Percentiles rank a stretch among this genome's conserved stretches.
Conservation (phyloP, 768 basidiomycete genomes). For the Podaxis sp. region DNA sequence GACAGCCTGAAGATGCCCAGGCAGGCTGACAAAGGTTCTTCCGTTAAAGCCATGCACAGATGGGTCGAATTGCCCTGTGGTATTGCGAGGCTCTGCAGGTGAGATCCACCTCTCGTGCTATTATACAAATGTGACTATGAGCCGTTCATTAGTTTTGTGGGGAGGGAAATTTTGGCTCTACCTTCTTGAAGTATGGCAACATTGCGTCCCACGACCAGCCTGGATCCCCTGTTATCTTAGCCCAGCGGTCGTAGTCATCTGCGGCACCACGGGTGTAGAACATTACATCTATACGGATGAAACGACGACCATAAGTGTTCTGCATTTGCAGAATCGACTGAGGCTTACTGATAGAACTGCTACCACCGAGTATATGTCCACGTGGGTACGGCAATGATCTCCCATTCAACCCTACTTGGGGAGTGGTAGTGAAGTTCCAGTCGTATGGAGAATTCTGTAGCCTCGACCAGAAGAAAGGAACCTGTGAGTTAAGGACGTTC, state of each 20-base stretch:
- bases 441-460: conserved; percentile 22
- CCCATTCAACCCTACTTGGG: conserved; percentile 24
- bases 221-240: conserved; percentile 27
- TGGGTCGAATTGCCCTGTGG: conserved; percentile 36
- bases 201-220: conserved; percentile 36
- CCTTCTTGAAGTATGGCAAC: conserved; percentile 30
- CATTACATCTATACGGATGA: conserved; percentile 26
- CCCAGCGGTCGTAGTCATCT: conserved; percentile 28
- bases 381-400: conserved; percentile 21
- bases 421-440: conserved; percentile 31
- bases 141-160: not conserved
- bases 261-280: conserved; percentile 30
- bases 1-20: conserved; percentile 28
- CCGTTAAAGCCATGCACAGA: conserved; percentile 35
- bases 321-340: not conserved
- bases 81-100: conserved; percentile 39
- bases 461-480: conserved; percentile 22
- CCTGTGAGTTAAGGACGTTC: conserved; percentile 21
- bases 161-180: conserved; percentile 1
- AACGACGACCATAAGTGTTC: not conserved
- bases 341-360: conserved; percentile 24
- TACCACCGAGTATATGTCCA: conserved; percentile 31
- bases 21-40: conserved; percentile 30
- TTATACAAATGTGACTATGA: not conserved
- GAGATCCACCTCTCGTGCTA: conserved; percentile 37